phyloP scores from a whole-genome alignment of 768 basidiomycete species.

The Leccinum boreale region DNA sequence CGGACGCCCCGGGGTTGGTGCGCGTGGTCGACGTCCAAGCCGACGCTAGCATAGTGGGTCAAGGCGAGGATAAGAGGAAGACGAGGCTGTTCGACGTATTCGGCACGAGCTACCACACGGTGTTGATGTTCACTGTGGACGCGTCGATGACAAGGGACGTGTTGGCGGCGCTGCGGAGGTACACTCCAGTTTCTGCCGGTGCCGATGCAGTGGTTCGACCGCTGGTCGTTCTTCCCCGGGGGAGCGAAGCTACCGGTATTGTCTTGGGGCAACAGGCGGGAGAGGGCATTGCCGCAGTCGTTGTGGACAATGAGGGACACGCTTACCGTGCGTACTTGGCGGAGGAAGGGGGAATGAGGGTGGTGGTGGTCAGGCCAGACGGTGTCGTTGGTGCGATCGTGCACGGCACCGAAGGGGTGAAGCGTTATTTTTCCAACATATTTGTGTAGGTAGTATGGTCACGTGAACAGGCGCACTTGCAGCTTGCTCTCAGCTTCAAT shows the following conservation, averaged over 20 bases:
- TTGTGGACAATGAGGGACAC: not conserved
- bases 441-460: slow-evolving; percentile 11
- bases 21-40: not conserved
- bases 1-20: slow-evolving; percentile 39
- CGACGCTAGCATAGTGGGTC: not conserved
- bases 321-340: not conserved
- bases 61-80: not conserved
- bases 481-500: slow-evolving; percentile 25
- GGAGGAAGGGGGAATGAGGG: not conserved
- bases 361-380: not conserved
- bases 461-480: not conserved
- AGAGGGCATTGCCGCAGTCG: not conserved
- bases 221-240: not conserved
- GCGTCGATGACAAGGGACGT: not conserved
- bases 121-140: not conserved
- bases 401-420: not conserved
- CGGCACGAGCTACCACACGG: not conserved
- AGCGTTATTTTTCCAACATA: not conserved
- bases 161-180: not conserved
- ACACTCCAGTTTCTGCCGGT: not conserved
- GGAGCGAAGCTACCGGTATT: not conserved
- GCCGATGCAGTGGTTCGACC: not conserved
- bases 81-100: slow-evolving; percentile 26
- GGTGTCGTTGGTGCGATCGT: slow-evolving; percentile 9
- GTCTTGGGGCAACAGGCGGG: not conserved